Base-by-base conservation (phyloP, 78 protist genomes). In the Polysphondylium violaceum region DNA sequence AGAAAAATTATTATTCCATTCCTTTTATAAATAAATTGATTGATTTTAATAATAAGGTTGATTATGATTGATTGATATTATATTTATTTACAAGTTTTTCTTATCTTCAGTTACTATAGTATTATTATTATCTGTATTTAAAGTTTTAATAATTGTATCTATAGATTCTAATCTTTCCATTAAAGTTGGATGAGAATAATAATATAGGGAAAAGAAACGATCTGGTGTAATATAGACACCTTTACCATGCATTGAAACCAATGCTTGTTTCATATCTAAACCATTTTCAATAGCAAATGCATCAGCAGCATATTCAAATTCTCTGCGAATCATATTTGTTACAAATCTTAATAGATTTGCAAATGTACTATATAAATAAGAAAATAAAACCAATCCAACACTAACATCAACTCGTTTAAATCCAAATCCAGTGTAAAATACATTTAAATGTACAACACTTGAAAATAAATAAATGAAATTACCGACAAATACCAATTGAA, bases 1-100 rank as follows among this genome's bases (percentile, higher is more conserved):
- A 87, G 97, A 78, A 93, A 88, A 74, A 61, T 74, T 9, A 43
- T 96, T 53, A 21, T 96, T 44, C 98, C 98, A 44, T 95, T 92
- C 86, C 16, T 96, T 14, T 55, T 76, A 36, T 88, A 88, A 87
- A 65, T 6, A 60, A 33, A 33, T 31, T 58, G 21, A 19, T 58
- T 58, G 7, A 19, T 21, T 58, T 58, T 58, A 58, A 58, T 25
- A 58, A 25, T 17, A 25, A 58, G 12, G 25, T 58, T 58, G 0
- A 8, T 25, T 61, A 7, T 25, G 33, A 35, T 21, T 8, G 21
- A 64, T 21, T 35, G 9, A 38, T 11, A 38, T 36, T 35, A 21
- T 36, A 29, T 27, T 59, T 44, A 44, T 21, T 16, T 43, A n/a
- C 5, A 33, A 2, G 17, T 64, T 33, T n/a, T 51, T 69, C 41